Evolutionary conservation across 2,329 filamentous ascomycete species (phyloP).

Genomic region (Alternaria panax): DNA sequence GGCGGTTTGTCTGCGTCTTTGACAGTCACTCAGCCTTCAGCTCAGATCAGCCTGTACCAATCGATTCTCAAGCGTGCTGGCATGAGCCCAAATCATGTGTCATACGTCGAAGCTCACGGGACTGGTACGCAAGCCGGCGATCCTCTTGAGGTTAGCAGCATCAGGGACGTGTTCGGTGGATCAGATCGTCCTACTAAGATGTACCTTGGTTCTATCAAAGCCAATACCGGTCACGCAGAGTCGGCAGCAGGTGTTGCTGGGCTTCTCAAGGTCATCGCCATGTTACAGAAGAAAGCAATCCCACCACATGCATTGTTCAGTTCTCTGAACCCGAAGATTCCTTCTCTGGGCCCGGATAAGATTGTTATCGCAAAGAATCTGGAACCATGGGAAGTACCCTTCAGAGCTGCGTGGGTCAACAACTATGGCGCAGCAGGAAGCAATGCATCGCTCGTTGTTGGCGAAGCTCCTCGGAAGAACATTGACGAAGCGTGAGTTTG

Average conservation of each 20-base stretch:
- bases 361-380: slow-evolving; percentile 9
- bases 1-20: slow-evolving; percentile 18
- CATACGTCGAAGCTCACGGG: slow-evolving; percentile 27
- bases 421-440: slow-evolving; percentile 9
- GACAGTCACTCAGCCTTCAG: slow-evolving; percentile 22
- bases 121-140: slow-evolving; percentile 29
- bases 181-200: slow-evolving; percentile 2
- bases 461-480: slow-evolving; percentile 6
- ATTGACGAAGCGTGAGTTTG: slow-evolving; percentile 3
- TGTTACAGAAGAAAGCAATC: slow-evolving; percentile 23
- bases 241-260: slow-evolving; percentile 42
- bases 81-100: slow-evolving; percentile 16
- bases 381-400: slow-evolving; percentile 7
- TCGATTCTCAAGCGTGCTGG: slow-evolving; percentile 15
- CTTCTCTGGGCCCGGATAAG: slow-evolving; percentile 5
- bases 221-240: slow-evolving; percentile 47
- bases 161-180: slow-evolving; percentile 18
- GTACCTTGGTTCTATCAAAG: slow-evolving; percentile 46
- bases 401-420: slow-evolving; percentile 9
- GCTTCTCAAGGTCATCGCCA: slow-evolving; percentile 31
- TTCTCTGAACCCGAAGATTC: slow-evolving; percentile 28
- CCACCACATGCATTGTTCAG: slow-evolving; percentile 25
- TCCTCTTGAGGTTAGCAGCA: slow-evolving; percentile 18
- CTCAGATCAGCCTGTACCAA: slow-evolving; percentile 22
- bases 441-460: slow-evolving; percentile 10